Evolutionary conservation across 2,329 filamentous ascomycete species (phyloP), one percentile per base, ranked within the genome.

Genomic region (Aspergillus fijiensis): DNA sequence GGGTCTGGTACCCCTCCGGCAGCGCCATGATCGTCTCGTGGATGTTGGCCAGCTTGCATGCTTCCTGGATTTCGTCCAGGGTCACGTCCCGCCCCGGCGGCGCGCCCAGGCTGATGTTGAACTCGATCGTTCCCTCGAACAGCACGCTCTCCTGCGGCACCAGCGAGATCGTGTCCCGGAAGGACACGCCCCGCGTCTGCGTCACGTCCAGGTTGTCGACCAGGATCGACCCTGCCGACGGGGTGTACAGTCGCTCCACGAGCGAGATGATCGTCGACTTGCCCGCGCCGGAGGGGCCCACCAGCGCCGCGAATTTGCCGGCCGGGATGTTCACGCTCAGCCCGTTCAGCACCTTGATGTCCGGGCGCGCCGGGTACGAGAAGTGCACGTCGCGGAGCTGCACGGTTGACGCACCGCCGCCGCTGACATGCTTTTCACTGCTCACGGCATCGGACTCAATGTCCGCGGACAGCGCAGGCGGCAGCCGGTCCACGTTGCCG

Each of bases 41-140:
- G 63, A 91, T 89, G 69, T 89, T 89, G 39, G 88, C 88, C 16
- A 89, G 75, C 59, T 82, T 82, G 69, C 88, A 90, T 0, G 88
- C 88, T 56, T 85, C 83, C 63, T 87, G 81, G 50, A 91, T 86
- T 51, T 90, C 87, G 9, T 79, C 82, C 49, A 85, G 77, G 0
- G 81, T 83, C 1, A 84, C 83, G 35, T 83, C 80, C 47, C 82
- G 77, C 12, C 79, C 82, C 1, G 85, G 86, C 1, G 80, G 77
- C 2, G 74, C 74, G n/a, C 78, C 80, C 3, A 81, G 72, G 2
- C 71, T 71, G 23, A 81, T 71, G 60, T 81, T 82, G 71, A 80
- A 82, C 19, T 72, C 74, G n/a, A 82, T 76, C 29, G 69, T 79
- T 2, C 79, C 80, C 56, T 81, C 77, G 58, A 82, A 82, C 4